Base-by-base conservation (phyloP, 176 grass and related monocot species). In the Phragmites australis region DNA sequence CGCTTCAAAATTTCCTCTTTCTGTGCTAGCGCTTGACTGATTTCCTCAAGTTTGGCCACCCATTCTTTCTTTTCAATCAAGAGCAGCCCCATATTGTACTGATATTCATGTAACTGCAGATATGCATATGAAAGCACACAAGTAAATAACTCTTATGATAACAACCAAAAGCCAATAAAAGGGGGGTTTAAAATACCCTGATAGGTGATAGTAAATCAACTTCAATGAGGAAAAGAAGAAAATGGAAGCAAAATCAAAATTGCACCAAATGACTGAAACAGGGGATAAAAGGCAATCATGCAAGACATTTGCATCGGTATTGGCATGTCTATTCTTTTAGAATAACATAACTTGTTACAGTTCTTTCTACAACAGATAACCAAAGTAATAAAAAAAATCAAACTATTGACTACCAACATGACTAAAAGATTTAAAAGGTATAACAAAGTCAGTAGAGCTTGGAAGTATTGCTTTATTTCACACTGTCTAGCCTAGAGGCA, bases 21-120 rank as follows among this genome's bases (percentile, higher is more conserved):
- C 52, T 91, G 92, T 19, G 78, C 4, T 43, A 98, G 54, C 51
- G n/a, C 78, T 77, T 93, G 70, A 48, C 70, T 91, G 44, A 95
- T 22, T 81, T 95, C 96, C 48, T 91, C 90, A 17, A 88, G 34
- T 72, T 93, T 99, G 75, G 77, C 51, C 66, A 72, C 31, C 88
- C 90, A 95, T 23, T 94, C 92, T 73, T 99, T 99, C 76, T 99
- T 99, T 78, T 99, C 96, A 68, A 99, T 94, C 55, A 99, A 84
- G 42, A 99, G 78, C 27, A 99, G 78, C 4, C 96, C 96, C 96
- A 99, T 93, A 57, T 91, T 99, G 70, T 99, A 93, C 67, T 95
- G 92, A 45, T 99, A 99, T 73, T 91, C 92, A 65, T 93, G 92
- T 70, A 99, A 80, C 92, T 95, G 81, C 75, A 88, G 16, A 85